phyloP scores from a whole-genome alignment of 2,329 filamentous ascomycete species.

The Penicillium sp. region DNA sequence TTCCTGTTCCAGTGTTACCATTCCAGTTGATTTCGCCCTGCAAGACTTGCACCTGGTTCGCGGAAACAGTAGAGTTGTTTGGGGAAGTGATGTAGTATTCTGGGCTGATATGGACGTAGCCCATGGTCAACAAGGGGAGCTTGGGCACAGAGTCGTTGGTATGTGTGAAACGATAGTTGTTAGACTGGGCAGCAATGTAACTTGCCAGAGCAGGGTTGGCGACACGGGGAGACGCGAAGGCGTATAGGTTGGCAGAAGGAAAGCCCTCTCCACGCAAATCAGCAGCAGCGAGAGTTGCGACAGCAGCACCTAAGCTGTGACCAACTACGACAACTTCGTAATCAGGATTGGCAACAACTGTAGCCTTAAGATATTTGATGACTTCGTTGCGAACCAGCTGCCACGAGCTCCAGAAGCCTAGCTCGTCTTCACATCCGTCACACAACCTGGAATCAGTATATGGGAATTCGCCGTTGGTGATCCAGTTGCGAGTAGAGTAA shows the following conservation, averaged over 20 bases:
- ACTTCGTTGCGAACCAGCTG: slow-evolving; percentile 42
- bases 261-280: slow-evolving; percentile 59
- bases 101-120: slow-evolving; percentile 70
- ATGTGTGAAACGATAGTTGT: slow-evolving; percentile 70
- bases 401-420: slow-evolving; percentile 58
- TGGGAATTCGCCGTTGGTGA: slow-evolving; percentile 38
- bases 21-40: slow-evolving; percentile 31
- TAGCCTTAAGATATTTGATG: slow-evolving; percentile 41
- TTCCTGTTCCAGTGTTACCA: slow-evolving; percentile 36
- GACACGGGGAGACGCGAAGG: slow-evolving; percentile 70
- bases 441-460: slow-evolving; percentile 49
- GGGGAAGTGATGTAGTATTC: slow-evolving; percentile 67
- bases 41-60: slow-evolving; percentile 31
- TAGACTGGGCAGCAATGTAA: slow-evolving; percentile 61
- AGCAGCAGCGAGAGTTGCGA: slow-evolving; percentile 52
- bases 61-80: slow-evolving; percentile 29
- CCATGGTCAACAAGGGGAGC: slow-evolving; percentile 66
- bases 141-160: slow-evolving; percentile 70
- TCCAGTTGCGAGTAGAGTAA: slow-evolving; percentile 43
- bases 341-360: slow-evolving; percentile 29
- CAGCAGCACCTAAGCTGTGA: slow-evolving; percentile 69
- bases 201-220: slow-evolving; percentile 63
- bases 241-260: slow-evolving; percentile 63
- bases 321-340: slow-evolving; percentile 59
- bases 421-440: slow-evolving; percentile 48